These are phyloP conservation scores for Nitzschia putrida DNA, from an alignment of 108 stramenopile genomes.

Conservation along the genomic window DNA sequence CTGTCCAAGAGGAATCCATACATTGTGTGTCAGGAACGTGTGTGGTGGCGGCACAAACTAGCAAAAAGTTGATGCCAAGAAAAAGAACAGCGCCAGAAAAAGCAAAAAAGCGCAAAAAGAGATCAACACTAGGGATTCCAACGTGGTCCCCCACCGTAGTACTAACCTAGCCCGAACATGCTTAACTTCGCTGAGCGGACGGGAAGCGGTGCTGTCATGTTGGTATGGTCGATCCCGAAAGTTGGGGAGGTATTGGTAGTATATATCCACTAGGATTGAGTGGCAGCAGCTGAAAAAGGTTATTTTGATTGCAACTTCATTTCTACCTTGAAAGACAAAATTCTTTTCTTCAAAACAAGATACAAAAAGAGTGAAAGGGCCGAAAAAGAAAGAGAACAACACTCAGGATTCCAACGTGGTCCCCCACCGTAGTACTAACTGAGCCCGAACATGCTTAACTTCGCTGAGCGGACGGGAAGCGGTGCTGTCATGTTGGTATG, in stretches of 20 bases:
- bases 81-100: too few species aligned
- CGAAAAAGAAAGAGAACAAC: conserved; percentile 9
- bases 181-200: conserved; percentile 7
- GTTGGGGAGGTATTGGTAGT: too few species aligned
- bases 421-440: conserved; percentile 65
- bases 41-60: too few species aligned
- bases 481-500: conserved; percentile 81
- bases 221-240: neutral
- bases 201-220: conserved; percentile 4
- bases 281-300: too few species aligned
- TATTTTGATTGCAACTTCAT: too few species aligned
- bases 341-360: too few species aligned
- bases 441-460: conserved; percentile 79
- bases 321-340: too few species aligned
- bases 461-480: conserved; percentile 87
- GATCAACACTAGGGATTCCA: conserved; percentile 1
- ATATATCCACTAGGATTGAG: too few species aligned
- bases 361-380: too few species aligned
- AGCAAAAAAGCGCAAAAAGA: neutral
- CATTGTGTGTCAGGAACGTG: too few species aligned
- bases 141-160: conserved; percentile 7
- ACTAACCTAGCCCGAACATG: conserved; percentile 1
- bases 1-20: too few species aligned
- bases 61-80: too few species aligned
- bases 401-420: conserved; percentile 2